Base-by-base conservation (phyloP, 768 basidiomycete species). In the Chiua virens region DNA sequence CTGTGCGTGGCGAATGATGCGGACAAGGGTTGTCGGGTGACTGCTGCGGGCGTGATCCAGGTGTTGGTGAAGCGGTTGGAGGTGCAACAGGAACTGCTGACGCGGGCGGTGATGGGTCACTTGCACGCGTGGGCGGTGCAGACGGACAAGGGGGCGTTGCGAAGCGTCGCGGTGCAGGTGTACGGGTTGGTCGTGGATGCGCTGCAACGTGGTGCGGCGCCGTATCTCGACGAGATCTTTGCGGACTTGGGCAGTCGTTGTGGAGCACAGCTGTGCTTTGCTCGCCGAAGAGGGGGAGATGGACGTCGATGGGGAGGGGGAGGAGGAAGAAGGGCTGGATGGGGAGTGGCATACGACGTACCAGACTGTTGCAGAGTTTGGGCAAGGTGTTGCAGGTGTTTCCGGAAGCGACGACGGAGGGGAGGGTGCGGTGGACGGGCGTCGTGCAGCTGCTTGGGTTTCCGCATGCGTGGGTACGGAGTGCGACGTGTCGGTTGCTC, bases 1-100 rank as follows among this genome's bases (percentile, higher is more conserved):
- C 88, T 98, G 83, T 89, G 89, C 23, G 71, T 98, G 28, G 94
- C 93, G 25, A 99, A 98, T 64, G 97, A 99, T 65, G 87, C 90
- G 35, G 93, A 95, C 7, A 73, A 88, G 30, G 86, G 89, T 62
- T 98, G 93, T 64, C 80, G 93, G 23, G 89, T 89, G 67, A 88
- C 91, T 83, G 92, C 92, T 0, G 86, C 88, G 3, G 82, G 83
- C 35, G 76, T 98, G 40, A 79, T 96, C 72, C 89, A 92, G 69
- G 77, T 70, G 30, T 80, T 99, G 17, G 83, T 93, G 61, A 64
- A 67, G 15, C 79, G 88, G 10, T 71, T 97, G 23, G 82, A 78
- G 14, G 75, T 80, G 15, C 72, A 72, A 4, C n/a, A 42, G 21
- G 82, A 85, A 37, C 74, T 80, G 8, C 79, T 79, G 11, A 75